A percentile compares a stretch with the other conserved stretches of the same genome.
Evolutionary conservation across 2,329 filamentous ascomycete genomes (phyloP).

Genomic region (Colletotrichum simmondsii): DNA sequence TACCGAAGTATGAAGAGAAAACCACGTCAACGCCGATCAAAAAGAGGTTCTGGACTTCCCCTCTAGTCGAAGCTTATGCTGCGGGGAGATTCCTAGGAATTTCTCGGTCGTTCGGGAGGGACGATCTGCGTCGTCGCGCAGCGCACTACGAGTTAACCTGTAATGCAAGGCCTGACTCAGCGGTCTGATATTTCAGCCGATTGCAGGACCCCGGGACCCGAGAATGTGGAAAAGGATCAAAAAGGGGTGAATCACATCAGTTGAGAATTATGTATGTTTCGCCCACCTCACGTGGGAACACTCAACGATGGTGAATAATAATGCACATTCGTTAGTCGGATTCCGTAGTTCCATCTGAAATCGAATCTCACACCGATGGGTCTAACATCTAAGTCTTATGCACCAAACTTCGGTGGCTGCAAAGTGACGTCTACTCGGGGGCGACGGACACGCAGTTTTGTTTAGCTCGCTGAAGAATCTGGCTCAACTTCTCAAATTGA

Average conservation of each 20-base stretch:
- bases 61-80: conserved; percentile 6
- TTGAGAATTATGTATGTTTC: neutral
- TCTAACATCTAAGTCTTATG: neutral
- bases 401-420: neutral
- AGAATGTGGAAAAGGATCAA: neutral
- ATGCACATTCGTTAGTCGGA: neutral
- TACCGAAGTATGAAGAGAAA: neutral
- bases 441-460: neutral
- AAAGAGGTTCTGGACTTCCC: neutral
- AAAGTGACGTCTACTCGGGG: neutral
- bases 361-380: conserved; percentile 6
- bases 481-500: neutral
- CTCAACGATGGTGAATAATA: neutral
- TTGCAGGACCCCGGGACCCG: conserved; percentile 3
- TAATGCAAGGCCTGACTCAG: conserved; percentile 9
- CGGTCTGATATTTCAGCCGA: conserved; percentile 6
- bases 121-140: neutral
- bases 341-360: neutral
- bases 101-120: conserved; percentile 9
- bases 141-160: neutral
- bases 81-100: conserved; percentile 1
- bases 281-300: conserved; percentile 9
- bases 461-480: neutral
- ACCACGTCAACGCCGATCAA: neutral
- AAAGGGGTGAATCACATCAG: neutral